A percentile compares a stretch with the other conserved stretches of the same genome.
Conservation (phyloP, 371 early-diverging fungal species). For the Mucor saturninus region DNA sequence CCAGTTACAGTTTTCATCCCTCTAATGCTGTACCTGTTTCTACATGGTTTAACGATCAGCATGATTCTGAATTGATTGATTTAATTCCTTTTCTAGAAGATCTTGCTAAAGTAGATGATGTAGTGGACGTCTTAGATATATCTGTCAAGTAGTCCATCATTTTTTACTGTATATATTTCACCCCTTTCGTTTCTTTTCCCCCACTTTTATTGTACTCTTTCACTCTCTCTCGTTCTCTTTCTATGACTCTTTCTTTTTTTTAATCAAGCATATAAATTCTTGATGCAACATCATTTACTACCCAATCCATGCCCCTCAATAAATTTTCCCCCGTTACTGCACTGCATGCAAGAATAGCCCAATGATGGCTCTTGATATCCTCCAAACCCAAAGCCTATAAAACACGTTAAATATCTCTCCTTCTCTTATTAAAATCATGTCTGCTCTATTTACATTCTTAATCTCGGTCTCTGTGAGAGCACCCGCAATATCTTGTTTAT, state of each 20-base stretch:
- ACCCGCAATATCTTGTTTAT: slow-evolving; percentile 94
- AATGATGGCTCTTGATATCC: slow-evolving; percentile 85
- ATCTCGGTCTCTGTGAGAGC: slow-evolving; percentile 79
- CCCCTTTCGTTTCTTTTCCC: neutral
- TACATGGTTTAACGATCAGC: slow-evolving; percentile 95
- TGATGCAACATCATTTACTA: slow-evolving; percentile 88
- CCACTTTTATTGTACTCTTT: neutral
- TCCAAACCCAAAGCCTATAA: slow-evolving; percentile 66
- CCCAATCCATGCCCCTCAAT: slow-evolving; percentile 92
- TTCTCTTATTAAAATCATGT: slow-evolving; percentile 17
- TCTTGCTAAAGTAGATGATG: slow-evolving; percentile 35
- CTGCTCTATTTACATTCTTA: slow-evolving; percentile 41
- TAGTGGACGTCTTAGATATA: slow-evolving; percentile 22
- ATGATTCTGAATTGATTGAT: slow-evolving; percentile 91
- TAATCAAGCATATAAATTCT: slow-evolving; percentile 80
- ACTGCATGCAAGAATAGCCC: slow-evolving; percentile 90
- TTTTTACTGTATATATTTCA: neutral
- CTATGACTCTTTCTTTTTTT: neutral
- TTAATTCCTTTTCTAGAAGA: slow-evolving; percentile 87
- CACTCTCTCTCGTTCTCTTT: neutral
- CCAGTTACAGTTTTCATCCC: slow-evolving; percentile 93
- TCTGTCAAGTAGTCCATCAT: slow-evolving; percentile 5
- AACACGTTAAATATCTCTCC: slow-evolving; percentile 31
- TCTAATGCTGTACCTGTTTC: slow-evolving; percentile 94
- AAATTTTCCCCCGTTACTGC: slow-evolving; percentile 91